Percentiles rank a stretch among this genome's conserved stretches.
Evolutionary conservation across 2,329 filamentous ascomycete species (phyloP).

Genomic region (Microdochium nivale): DNA sequence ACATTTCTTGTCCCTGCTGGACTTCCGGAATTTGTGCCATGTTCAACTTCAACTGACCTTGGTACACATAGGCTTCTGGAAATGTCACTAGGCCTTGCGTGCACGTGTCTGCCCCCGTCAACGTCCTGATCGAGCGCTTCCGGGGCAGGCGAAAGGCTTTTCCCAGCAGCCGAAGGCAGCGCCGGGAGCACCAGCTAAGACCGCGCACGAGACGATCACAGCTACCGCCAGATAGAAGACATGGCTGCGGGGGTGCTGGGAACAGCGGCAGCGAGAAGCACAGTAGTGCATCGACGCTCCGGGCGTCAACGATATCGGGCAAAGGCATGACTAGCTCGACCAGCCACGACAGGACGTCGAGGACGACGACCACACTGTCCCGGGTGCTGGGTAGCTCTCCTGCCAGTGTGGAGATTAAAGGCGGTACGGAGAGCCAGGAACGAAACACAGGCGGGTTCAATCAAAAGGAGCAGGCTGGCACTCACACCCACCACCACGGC

Average conservation of each 20-base stretch:
- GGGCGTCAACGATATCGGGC: background rate
- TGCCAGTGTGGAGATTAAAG: background rate
- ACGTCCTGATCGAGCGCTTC: constrained; percentile 7
- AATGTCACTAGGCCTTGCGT: constrained; percentile 15
- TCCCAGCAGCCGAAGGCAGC: background rate
- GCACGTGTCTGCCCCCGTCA: constrained; percentile 17
- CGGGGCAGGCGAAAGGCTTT: background rate
- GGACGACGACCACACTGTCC: background rate
- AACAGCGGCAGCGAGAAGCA: background rate
- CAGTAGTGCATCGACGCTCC: background rate
- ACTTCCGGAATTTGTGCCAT: too few relatives aligned
- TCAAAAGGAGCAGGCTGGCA: too few relatives aligned
- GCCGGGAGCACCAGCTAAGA: background rate
- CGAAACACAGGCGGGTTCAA: too few relatives aligned
- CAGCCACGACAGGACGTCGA: too few relatives aligned
- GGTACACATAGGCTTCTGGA: constrained; percentile 8
- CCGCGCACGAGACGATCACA: background rate
- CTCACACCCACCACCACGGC: background rate
- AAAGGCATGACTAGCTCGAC: background rate
- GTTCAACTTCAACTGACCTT: background rate
- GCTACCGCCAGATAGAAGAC: background rate
- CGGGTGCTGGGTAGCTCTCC: background rate
- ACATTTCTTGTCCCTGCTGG: too few relatives aligned
- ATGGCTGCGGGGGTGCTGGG: background rate
- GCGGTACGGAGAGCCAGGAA: background rate